Percentiles rank a stretch among this genome's conserved stretches.
phyloP scores from a whole-genome alignment of 257 asterid genomes.

The Solanum gracilifrons region DNA sequence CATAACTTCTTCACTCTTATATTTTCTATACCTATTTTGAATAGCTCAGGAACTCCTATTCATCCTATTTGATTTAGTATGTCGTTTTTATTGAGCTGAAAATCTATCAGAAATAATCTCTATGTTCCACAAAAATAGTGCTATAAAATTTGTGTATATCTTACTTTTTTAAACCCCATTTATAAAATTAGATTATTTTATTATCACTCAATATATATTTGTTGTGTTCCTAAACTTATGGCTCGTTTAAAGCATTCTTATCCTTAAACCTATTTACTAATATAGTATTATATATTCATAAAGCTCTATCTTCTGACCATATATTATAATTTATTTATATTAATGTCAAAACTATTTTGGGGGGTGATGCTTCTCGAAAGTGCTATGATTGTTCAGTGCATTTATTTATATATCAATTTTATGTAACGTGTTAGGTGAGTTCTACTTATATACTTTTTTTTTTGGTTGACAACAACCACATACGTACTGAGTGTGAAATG shows the following conservation, averaged over 20 bases:
- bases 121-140: rapidly evolving
- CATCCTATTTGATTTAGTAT: background rate
- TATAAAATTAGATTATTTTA: background rate
- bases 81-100: background rate
- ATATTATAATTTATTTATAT: background rate
- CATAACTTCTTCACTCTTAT: background rate
- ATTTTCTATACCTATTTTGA: background rate
- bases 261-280: background rate
- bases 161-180: background rate
- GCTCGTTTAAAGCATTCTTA: background rate
- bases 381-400: background rate
- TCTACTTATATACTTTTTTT: background rate
- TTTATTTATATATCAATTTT: background rate
- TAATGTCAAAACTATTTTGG: background rate
- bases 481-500: background rate
- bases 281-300: background rate
- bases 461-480: background rate
- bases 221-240: background rate
- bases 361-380: background rate
- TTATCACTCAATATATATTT: background rate
- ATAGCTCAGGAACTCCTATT: background rate
- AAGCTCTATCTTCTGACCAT: background rate
- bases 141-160: background rate
- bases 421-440: background rate
- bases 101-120: background rate